Conservation (phyloP, 257 asterid species). For the Vinca minor region DNA sequence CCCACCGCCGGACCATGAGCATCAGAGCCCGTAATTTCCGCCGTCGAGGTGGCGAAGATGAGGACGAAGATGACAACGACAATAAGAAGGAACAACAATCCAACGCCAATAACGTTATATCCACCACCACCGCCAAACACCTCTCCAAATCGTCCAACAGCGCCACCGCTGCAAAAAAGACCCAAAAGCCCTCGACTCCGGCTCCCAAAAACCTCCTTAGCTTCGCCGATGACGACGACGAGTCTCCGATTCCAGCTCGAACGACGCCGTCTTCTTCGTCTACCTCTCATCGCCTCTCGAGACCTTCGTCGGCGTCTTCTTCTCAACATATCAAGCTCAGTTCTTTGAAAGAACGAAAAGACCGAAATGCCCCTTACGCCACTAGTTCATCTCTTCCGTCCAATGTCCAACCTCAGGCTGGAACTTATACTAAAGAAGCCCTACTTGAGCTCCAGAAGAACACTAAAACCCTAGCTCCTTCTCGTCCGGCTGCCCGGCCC, state of each 20-base stretch:
- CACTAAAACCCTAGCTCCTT: constrained; percentile 60
- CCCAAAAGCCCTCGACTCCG: constrained; percentile 42
- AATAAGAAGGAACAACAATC: constrained; percentile 13
- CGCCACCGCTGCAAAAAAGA: constrained; percentile 37
- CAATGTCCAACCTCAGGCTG: constrained; percentile 92
- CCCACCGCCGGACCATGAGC: constrained; percentile 34
- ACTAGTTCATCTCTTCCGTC: constrained; percentile 59
- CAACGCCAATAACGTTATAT: constrained; percentile 20
- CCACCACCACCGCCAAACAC: constrained; percentile 17
- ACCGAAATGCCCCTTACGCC: constrained; percentile 41
- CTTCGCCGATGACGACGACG: constrained; percentile 75
- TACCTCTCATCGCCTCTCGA: constrained; percentile 29
- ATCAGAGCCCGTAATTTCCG: constrained; percentile 68
- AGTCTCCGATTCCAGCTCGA: constrained; percentile 45
- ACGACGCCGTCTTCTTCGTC: constrained; percentile 43
- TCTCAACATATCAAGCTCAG: constrained; percentile 55
- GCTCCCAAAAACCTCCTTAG: constrained; percentile 60
- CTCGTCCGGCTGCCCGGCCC: constrained; percentile 43
- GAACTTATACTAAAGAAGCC: constrained; percentile 80
- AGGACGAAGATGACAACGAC: constrained; percentile 24
- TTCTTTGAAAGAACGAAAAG: constrained; percentile 57
- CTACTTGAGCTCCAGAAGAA: constrained; percentile 94
- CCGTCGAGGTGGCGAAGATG: constrained; percentile 75
- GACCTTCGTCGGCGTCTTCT: constrained; percentile 42
- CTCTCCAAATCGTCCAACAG: constrained; percentile 30